Evolutionary conservation across 2,329 filamentous ascomycete genomes (phyloP).

Genomic region (Aspergillus fischeri): DNA sequence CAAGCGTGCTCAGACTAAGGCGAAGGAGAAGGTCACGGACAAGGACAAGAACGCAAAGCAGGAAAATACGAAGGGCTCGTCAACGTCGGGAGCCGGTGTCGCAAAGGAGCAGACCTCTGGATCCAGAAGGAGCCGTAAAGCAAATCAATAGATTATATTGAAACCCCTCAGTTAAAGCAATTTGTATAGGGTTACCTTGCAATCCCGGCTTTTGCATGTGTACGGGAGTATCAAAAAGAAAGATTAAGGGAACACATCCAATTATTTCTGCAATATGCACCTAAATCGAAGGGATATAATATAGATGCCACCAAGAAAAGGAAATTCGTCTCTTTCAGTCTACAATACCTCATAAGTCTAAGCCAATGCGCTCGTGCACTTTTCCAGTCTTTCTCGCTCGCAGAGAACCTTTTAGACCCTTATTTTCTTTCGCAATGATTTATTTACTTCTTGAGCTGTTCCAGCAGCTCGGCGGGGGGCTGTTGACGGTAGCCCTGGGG

Average conservation of each 20-base stretch:
- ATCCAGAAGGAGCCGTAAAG: conserved; percentile 40
- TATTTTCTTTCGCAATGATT: not conserved
- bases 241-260: not conserved
- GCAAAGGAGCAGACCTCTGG: conserved; percentile 31
- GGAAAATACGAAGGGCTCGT: conserved; percentile 15
- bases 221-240: not conserved
- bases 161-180: not conserved
- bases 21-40: conserved; percentile 44
- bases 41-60: conserved; percentile 19
- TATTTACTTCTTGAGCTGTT: conserved; percentile 41
- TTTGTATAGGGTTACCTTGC: not conserved
- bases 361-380: conserved; percentile 1
- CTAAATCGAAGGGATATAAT: not conserved
- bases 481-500: conserved; percentile 90
- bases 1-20: conserved; percentile 51
- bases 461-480: conserved; percentile 77
- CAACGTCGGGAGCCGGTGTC: conserved; percentile 2
- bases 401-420: not conserved
- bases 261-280: not conserved
- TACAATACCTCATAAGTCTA: conserved; percentile 11
- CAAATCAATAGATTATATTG: conserved; percentile 15
- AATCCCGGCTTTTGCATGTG: not conserved
- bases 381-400: not conserved
- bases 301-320: conserved; percentile 18
- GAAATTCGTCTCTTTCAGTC: conserved; percentile 36